Evolutionary conservation across 2,329 filamentous ascomycete species (phyloP).

Genomic region (Apiospora koreana): DNA sequence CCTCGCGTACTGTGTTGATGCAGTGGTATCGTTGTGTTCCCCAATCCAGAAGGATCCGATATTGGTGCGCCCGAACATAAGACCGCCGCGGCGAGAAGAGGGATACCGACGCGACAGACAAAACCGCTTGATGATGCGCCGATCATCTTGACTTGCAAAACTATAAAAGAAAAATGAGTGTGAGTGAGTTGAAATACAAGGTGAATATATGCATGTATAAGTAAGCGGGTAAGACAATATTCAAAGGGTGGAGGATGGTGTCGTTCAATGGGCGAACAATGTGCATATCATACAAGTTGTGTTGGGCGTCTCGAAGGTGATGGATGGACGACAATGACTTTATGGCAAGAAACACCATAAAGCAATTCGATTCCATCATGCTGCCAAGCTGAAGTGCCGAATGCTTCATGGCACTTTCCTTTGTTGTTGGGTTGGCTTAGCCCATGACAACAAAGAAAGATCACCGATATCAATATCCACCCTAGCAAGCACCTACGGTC

Average conservation of each 20-base stretch:
- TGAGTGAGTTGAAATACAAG: background rate
- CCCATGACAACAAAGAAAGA: background rate
- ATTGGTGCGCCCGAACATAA: background rate
- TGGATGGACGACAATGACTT: background rate
- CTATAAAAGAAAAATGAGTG: background rate
- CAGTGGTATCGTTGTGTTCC: background rate
- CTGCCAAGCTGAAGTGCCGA: background rate
- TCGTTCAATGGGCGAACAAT: background rate
- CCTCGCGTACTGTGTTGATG: background rate
- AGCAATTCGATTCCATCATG: background rate
- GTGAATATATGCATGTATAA: background rate
- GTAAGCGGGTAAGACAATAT: background rate
- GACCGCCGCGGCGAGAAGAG: background rate
- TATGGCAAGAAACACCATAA: background rate
- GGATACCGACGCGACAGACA: background rate
- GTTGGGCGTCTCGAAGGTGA: background rate
- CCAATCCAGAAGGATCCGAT: too few relatives aligned
- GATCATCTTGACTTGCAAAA: background rate
- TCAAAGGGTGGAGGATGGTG: background rate
- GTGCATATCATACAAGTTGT: background rate
- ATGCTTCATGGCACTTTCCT: background rate
- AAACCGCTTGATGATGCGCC: too few relatives aligned
- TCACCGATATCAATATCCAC: background rate
- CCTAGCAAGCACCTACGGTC: background rate
- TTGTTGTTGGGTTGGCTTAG: constrained; percentile 5